These are phyloP conservation scores for Lumnitzera littorea DNA, from an alignment of 345 rosid species.

Conservation along the genomic window DNA sequence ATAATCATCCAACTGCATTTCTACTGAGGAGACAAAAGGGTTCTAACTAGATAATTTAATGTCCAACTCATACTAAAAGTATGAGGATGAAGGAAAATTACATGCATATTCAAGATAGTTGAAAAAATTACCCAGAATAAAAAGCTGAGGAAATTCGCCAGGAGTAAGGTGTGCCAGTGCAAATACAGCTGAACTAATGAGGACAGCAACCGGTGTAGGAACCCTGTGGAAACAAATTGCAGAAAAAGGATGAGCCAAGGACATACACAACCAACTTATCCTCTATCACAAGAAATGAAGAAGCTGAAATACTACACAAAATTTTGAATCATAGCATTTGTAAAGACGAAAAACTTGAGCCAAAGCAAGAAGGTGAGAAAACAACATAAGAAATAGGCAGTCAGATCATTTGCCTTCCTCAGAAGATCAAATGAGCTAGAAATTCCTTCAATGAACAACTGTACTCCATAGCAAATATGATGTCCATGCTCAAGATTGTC, in stretches of 20 bases:
- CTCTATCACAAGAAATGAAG: too few species aligned
- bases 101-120: not conserved
- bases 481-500: too few species aligned
- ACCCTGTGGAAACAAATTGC: constrained; percentile 44
- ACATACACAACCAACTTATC: not conserved
- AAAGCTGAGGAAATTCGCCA: constrained; percentile 87
- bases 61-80: not conserved
- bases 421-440: too few species aligned
- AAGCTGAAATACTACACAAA: too few species aligned
- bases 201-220: constrained; percentile 72
- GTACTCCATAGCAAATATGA: too few species aligned
- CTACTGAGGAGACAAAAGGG: not conserved
- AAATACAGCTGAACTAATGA: constrained; percentile 86
- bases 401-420: too few species aligned
- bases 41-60: not conserved
- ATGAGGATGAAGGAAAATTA: not conserved
- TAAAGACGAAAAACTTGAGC: too few species aligned
- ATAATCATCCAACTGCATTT: not conserved
- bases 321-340: too few species aligned
- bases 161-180: constrained; percentile 89
- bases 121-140: constrained; percentile 51
- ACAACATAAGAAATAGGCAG: too few species aligned
- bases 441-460: too few species aligned
- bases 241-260: not conserved
- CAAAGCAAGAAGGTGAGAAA: too few species aligned